Evolutionary conservation across 257 asterid species (phyloP), one percentile per base, ranked within the genome.

Genomic region (Lithospermum erythrorhizon): DNA sequence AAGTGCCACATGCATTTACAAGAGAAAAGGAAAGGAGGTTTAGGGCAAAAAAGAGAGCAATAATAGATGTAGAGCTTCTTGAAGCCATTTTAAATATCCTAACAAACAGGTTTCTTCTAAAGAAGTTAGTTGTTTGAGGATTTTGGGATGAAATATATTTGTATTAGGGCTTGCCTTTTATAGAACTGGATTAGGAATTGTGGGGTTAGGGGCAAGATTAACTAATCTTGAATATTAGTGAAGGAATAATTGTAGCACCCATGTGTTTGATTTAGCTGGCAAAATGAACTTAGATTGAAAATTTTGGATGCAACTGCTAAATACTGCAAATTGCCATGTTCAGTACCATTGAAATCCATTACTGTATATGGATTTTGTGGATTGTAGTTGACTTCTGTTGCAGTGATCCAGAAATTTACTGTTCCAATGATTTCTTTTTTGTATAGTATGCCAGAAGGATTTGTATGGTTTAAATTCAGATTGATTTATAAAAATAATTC

Each of bases 21-120:
- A 82, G 69, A 54, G 84, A 64, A 72, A 82, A 82, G 49, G 79
- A 75, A 1, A 77, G 52, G 48, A 84, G 73, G 72, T 79, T 84
- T 35, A 79, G 70, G 3, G 72, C 81, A 30, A 81, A 71, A 55
- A 81, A 81, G 19, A 76, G 70, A 55, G 76, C 82, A 63, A 81
- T 68, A 63, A 81, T 68, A 18, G 74, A 35, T 25, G 76, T 59
- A 52, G 56, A 75, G 64, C 65, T 57, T 59, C 65, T 79, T 65
- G 74, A 67, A 65, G 73, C 81, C 88, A 84, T 81, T 68, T 65
- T 64, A 30, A 21, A 21, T 68, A 11, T 48, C 47, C 61, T 59
- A 54, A 21, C 0, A 51, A 27, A 32, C 27, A 18, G 52, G 13
- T 35, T 35, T 35, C 45, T 35, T 35, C 14, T 61, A 41, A 56